Evolutionary conservation across 2,329 filamentous ascomycete genomes (phyloP).

Genomic region (Colletotrichum gloeosporioides): DNA sequence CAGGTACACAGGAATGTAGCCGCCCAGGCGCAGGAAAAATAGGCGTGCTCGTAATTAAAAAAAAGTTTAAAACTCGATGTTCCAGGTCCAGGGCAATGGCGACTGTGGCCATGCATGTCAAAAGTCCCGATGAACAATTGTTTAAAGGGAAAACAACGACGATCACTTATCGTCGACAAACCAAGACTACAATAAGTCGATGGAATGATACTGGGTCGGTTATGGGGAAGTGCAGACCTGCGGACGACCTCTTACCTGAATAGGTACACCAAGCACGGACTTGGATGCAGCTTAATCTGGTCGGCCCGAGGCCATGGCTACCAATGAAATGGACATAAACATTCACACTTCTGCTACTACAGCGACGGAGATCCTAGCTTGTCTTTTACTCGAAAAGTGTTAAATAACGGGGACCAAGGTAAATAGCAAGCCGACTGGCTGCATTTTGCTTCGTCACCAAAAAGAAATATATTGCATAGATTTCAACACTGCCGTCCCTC

Average conservation of each 20-base stretch:
- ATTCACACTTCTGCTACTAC: not conserved
- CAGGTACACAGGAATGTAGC: too few species aligned
- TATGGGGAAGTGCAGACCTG: not conserved
- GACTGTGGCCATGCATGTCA: not conserved
- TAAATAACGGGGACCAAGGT: fast-evolving
- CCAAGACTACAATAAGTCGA: not conserved
- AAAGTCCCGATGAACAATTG: not conserved
- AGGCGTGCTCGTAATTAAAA: too few species aligned
- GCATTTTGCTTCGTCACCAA: not conserved
- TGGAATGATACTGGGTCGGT: not conserved
- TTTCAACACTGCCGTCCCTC: not conserved
- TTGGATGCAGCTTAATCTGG: not conserved
- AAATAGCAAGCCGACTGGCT: not conserved
- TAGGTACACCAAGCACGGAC: not conserved
- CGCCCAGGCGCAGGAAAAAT: too few species aligned
- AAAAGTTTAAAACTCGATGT: not conserved
- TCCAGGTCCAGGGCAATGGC: not conserved
- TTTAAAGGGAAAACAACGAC: fast-evolving
- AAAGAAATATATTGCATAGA: not conserved
- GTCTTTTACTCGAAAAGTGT: not conserved
- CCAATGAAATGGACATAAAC: not conserved
- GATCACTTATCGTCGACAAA: not conserved
- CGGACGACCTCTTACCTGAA: not conserved
- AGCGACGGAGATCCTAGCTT: not conserved
- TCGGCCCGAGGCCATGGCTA: not conserved